These are phyloP conservation scores for Cyphellophora europaea DNA, from an alignment of 2,329 filamentous ascomycete genomes.

Conservation along the genomic window DNA sequence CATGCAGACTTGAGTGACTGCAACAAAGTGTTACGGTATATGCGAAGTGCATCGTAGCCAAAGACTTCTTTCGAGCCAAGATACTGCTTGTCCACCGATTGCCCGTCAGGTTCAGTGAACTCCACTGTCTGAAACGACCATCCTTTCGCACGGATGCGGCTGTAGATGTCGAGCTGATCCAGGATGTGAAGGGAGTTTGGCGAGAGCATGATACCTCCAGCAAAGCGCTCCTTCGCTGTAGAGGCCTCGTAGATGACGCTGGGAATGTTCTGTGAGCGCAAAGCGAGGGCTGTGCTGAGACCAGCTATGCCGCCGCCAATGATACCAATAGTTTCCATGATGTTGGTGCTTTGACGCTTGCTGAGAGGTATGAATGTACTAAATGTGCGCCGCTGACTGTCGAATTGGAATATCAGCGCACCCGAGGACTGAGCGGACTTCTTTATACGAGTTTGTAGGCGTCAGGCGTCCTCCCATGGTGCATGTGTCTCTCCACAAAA, in stretches of 20 bases:
- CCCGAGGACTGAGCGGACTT: no score
- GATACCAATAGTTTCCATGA: conserved; percentile 29
- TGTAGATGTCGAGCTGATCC: conserved; percentile 40
- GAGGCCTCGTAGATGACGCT: conserved; percentile 45
- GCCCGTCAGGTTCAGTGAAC: conserved; percentile 32
- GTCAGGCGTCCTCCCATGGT: no score
- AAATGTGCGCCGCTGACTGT: background rate
- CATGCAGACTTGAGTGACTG: conserved; percentile 37
- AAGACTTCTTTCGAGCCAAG: conserved; percentile 29
- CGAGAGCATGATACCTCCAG: conserved; percentile 50
- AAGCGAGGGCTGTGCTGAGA: conserved; percentile 44
- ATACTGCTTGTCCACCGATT: conserved; percentile 21
- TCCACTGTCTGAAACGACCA: conserved; percentile 44
- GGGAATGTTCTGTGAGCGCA: conserved; percentile 43
- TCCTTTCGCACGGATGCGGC: conserved; percentile 33
- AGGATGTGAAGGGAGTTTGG: conserved; percentile 50
- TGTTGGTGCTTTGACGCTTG: conserved; percentile 2
- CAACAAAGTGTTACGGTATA: conserved; percentile 46
- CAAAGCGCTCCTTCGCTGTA: conserved; percentile 34
- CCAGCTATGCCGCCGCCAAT: conserved; percentile 42
- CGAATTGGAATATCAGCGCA: no score
- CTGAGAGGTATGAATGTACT: no score
- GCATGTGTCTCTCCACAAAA: no score
- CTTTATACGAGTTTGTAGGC: no score
- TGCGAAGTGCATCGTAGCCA: conserved; percentile 44